Base-by-base conservation (phyloP, 2,329 filamentous ascomycete genomes). In the Knufia petricola region DNA sequence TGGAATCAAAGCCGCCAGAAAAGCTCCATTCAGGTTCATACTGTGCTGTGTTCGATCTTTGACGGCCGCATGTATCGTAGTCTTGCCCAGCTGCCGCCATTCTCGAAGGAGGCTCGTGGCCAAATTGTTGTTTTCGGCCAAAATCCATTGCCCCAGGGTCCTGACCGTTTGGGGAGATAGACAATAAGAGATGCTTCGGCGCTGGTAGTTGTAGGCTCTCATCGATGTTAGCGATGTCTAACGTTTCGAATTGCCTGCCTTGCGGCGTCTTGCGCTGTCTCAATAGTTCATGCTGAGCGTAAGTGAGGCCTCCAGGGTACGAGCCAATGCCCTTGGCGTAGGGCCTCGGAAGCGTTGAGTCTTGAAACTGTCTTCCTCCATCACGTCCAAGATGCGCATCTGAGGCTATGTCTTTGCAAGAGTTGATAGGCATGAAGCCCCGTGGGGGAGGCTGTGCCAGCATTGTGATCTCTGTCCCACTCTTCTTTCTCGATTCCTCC, bases 161-260 rank as follows among this genome's bases (percentile, higher is more conserved):
- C 38, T 63, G 56, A 51, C 19, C 45, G 42, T 17, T 57, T 17
- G 70, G 67, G 23, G 75, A 67, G 28, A 77, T 74, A 2, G 86
- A 81, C 23, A 94, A 71, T 17, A 92, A 73, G 62, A 95, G 79
- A 63, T 95, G 88, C 67, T 95, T 95, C 40, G 80, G 72, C 1
- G 86, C 82, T 31, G 85, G 86, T 4, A 84, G 83, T 31, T 85
- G 84, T 30, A 82, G 79, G 8, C 76, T 79, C 58, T 83, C 79
- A 60, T 87, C 84, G 19, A 82, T 75, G 1, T 82, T 81, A 3
- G 85, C 86, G 26, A 85, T 87, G 73, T 96, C 89, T 61, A 95
- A 95, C 9, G 87, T 88, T 47, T 86, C 87, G 55, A 90, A 84
- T 52, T 96, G 77, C 31, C 88, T 95, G n/a, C 90, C 92, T 61